Evolutionary conservation across 1,284 basidiomycete genomes (phyloP).

Genomic region (Microbotryomycetes sp.): DNA sequence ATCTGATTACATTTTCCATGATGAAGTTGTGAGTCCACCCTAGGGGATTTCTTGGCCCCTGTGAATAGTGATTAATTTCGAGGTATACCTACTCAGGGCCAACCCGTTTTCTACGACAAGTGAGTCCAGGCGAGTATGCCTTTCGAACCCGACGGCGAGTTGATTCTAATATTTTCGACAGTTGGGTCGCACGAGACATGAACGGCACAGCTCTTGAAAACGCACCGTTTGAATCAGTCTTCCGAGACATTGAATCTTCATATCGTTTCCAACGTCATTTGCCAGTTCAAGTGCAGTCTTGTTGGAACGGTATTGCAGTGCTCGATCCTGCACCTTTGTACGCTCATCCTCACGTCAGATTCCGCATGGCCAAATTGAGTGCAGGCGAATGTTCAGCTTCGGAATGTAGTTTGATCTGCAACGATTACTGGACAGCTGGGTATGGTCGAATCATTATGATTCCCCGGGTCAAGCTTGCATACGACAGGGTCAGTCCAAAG

Average conservation of each 20-base stretch:
- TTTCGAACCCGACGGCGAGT: neutral
- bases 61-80: too few species aligned
- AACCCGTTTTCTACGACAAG: conserved; percentile 93
- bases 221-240: conserved; percentile 85
- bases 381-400: conserved; percentile 85
- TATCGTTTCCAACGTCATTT: conserved; percentile 80
- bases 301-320: conserved; percentile 93
- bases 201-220: conserved; percentile 95
- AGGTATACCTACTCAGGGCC: too few species aligned
- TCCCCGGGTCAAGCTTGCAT: conserved; percentile 86
- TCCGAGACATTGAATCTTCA: conserved; percentile 69
- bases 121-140: too few species aligned
- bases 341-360: conserved; percentile 73
- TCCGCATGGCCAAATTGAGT: conserved; percentile 76
- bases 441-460: conserved; percentile 96
- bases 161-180: conserved; percentile 10
- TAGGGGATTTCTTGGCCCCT: too few species aligned
- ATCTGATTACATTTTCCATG: conserved; percentile 95
- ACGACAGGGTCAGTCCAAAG: conserved; percentile 62
- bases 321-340: conserved; percentile 91
- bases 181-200: conserved; percentile 91
- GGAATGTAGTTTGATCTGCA: conserved; percentile 91
- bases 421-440: conserved; percentile 57
- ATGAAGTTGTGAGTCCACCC: conserved; percentile 70
- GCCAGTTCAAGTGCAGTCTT: conserved; percentile 88